Percentiles rank a stretch among this genome's conserved stretches.
phyloP scores from a whole-genome alignment of 2,329 filamentous ascomycete species.

The Pseudogymnoascus sp. region DNA sequence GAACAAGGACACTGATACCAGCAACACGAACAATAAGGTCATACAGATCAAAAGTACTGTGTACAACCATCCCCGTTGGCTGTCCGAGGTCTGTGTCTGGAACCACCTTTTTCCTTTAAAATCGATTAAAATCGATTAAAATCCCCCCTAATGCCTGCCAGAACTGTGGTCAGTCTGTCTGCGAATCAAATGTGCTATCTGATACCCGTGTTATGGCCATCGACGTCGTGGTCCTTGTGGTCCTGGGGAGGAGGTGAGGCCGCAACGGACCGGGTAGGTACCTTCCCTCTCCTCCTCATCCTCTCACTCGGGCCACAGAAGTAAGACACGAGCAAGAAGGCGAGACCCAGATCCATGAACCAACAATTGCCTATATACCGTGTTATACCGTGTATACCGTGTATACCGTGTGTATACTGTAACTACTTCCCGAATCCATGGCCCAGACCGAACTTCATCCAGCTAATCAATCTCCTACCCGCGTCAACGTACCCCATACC shows the following conservation, averaged over 20 bases:
- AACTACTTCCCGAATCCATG: not conserved
- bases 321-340: not conserved
- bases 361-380: too few relatives aligned
- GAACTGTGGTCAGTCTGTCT: not conserved
- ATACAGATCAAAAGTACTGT: not conserved
- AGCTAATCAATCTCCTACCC: not conserved
- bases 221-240: too few relatives aligned
- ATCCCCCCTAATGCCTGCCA: not conserved
- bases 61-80: not conserved
- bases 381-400: too few relatives aligned
- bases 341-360: not conserved
- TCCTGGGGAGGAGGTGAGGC: too few relatives aligned
- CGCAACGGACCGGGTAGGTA: too few relatives aligned
- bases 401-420: too few relatives aligned
- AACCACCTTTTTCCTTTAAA: not conserved
- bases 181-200: not conserved
- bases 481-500: not conserved
- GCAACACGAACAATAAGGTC: not conserved
- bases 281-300: too few relatives aligned
- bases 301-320: not conserved
- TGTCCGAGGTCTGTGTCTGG: not conserved
- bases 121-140: too few relatives aligned
- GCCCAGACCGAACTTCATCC: not conserved
- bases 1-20: not conserved
- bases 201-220: not conserved